These are phyloP conservation scores for Metschnikowia noctiluminum DNA, from an alignment of 805 yeast species.

Conservation along the genomic window DNA sequence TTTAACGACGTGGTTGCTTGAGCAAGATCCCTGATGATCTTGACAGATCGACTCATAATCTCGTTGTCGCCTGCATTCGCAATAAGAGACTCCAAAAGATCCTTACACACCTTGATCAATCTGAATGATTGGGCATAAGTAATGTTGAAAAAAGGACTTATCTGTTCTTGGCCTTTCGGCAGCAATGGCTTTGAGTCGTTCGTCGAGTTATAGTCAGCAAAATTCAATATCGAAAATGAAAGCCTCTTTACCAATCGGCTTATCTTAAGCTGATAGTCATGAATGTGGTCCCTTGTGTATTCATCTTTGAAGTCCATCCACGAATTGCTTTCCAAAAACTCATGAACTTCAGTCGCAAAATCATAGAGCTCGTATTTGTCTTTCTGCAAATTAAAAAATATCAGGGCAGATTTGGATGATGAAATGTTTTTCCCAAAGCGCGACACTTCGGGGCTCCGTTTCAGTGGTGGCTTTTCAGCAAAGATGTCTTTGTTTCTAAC, in stretches of 20 bases:
- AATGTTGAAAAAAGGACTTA: constrained; percentile 34
- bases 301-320: constrained; percentile 15
- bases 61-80: constrained; percentile 24
- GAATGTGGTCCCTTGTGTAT: constrained; percentile 24
- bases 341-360: constrained; percentile 35
- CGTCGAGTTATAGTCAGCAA: constrained; percentile 31
- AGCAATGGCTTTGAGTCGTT: constrained; percentile 8
- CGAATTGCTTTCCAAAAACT: constrained; percentile 4
- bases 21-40: constrained; percentile 37
- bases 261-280: constrained; percentile 40
- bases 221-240: constrained; percentile 24
- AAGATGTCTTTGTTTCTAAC: neutral
- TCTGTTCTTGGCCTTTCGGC: constrained; percentile 8
- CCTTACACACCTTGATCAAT: constrained; percentile 33
- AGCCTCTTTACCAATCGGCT: constrained; percentile 36
- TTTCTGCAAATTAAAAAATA: constrained; percentile 21
- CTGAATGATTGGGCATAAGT: constrained; percentile 32
- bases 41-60: constrained; percentile 26
- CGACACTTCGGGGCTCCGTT: neutral
- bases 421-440: neutral
- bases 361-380: constrained; percentile 36
- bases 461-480: neutral
- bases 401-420: constrained; percentile 5
- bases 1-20: constrained; percentile 30
- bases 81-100: constrained; percentile 31